A percentile compares a stretch with the other conserved stretches of the same genome.
Evolutionary conservation across 495 filamentous ascomycete genomes (phyloP).

Genomic region (Aspergillus hancockii): DNA sequence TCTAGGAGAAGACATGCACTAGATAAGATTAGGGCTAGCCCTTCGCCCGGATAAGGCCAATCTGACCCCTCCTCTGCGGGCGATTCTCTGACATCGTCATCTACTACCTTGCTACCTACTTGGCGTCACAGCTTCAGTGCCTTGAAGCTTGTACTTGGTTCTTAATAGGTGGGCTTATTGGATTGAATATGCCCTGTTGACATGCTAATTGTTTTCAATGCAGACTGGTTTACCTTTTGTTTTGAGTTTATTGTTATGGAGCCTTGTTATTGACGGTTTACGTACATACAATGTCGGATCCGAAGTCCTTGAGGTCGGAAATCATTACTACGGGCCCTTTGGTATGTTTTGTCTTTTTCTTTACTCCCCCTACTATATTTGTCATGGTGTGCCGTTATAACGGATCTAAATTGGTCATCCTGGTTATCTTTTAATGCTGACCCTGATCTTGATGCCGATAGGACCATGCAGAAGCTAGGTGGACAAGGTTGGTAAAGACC

Average conservation of each 20-base stretch:
- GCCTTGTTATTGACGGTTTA: background rate
- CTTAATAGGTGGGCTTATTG: too few species aligned
- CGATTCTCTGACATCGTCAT: background rate
- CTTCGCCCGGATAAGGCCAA: slow-evolving; percentile 1
- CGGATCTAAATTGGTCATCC: background rate
- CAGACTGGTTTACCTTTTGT: too few species aligned
- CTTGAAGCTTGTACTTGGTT: too few species aligned
- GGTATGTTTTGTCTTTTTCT: slow-evolving; percentile 15
- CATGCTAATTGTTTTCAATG: too few species aligned
- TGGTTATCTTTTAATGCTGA: background rate
- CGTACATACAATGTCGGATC: slow-evolving; percentile 9
- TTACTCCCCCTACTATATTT: too few species aligned
- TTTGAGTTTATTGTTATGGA: background rate
- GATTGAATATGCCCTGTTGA: too few species aligned
- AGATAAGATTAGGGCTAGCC: slow-evolving; percentile 14
- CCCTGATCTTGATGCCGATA: slow-evolving; percentile 18
- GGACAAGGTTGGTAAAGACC: slow-evolving; percentile 70
- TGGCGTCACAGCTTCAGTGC: too few species aligned
- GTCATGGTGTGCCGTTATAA: background rate
- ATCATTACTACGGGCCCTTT: slow-evolving; percentile 21
- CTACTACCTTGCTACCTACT: background rate
- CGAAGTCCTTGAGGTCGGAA: slow-evolving; percentile 17
- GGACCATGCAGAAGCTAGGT: slow-evolving; percentile 63
- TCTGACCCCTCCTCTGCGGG: background rate
- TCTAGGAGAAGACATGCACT: background rate